Percentiles rank a stretch among this genome's conserved stretches.
Evolutionary conservation across 331 rosid genomes (phyloP).

Genomic region (Quercus phellos): DNA sequence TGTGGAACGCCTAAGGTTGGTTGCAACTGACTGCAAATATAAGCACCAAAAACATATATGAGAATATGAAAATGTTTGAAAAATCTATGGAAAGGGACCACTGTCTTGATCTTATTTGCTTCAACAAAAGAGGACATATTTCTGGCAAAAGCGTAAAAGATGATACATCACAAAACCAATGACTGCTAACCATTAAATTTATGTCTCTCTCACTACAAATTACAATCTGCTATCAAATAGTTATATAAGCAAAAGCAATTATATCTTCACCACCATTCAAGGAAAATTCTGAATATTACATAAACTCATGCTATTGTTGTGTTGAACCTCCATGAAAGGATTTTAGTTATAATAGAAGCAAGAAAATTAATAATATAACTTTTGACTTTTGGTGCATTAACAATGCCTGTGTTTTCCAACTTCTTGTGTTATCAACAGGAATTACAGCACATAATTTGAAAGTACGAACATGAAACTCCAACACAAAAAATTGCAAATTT

Average conservation of each 20-base stretch:
- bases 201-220: not conserved
- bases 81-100: slow-evolving; percentile 6
- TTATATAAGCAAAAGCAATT: not conserved
- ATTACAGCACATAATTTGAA: not conserved
- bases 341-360: not conserved
- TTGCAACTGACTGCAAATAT: slow-evolving; percentile 45
- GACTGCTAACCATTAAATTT: not conserved
- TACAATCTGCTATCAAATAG: not conserved
- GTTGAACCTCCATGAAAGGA: not conserved
- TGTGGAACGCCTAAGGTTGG: slow-evolving; percentile 77
- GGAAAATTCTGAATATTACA: not conserved
- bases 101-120: slow-evolving; percentile 4
- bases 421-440: too few species aligned
- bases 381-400: not conserved
- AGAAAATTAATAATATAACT: not conserved
- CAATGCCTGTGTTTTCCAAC: too few species aligned
- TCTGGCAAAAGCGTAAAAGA: slow-evolving; percentile 1
- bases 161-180: not conserved
- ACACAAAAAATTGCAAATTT: not conserved
- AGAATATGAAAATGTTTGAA: slow-evolving; percentile 18
- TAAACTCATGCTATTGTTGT: not conserved
- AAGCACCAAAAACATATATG: slow-evolving; percentile 16
- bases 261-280: not conserved
- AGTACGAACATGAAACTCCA: not conserved
- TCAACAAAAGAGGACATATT: not conserved